Percentiles rank a stretch among this genome's conserved stretches.
Evolutionary conservation across 768 basidiomycete species (phyloP).

Genomic region (Tulasnella sp.): DNA sequence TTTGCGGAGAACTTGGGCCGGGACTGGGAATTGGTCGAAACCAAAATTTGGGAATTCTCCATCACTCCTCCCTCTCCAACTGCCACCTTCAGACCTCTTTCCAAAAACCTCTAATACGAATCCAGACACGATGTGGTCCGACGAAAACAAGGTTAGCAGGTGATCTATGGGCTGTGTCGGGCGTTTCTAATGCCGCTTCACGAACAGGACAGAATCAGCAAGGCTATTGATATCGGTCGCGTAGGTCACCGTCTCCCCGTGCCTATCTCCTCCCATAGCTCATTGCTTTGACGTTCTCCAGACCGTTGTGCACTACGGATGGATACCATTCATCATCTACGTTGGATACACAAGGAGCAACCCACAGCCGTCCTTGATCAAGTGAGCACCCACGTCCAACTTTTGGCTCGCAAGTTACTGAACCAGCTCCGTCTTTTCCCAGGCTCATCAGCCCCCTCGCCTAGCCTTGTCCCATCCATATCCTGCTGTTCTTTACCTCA

Average conservation of each 20-base stretch:
- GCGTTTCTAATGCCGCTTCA: background rate
- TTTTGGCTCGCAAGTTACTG: background rate
- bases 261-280: background rate
- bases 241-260: conserved; percentile 35
- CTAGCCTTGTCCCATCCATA: conserved; percentile 34
- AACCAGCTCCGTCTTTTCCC: conserved; percentile 12
- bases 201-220: conserved; percentile 69
- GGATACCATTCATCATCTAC: conserved; percentile 96
- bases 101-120: background rate
- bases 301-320: conserved; percentile 89
- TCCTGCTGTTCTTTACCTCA: background rate
- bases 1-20: conserved; percentile 1
- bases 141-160: conserved; percentile 70
- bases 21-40: background rate
- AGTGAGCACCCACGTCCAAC: conserved; percentile 48
- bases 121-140: conserved; percentile 60
- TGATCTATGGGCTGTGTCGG: background rate
- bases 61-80: background rate
- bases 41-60: conserved; percentile 2
- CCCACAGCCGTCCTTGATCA: conserved; percentile 91
- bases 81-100: background rate
- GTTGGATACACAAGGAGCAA: conserved; percentile 88
- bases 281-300: conserved; percentile 30
- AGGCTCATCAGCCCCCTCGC: conserved; percentile 94
- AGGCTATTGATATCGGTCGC: conserved; percentile 70